These are phyloP conservation scores for Boletus rubroflammeus DNA, from an alignment of 768 basidiomycete species.

Conservation along the genomic window DNA sequence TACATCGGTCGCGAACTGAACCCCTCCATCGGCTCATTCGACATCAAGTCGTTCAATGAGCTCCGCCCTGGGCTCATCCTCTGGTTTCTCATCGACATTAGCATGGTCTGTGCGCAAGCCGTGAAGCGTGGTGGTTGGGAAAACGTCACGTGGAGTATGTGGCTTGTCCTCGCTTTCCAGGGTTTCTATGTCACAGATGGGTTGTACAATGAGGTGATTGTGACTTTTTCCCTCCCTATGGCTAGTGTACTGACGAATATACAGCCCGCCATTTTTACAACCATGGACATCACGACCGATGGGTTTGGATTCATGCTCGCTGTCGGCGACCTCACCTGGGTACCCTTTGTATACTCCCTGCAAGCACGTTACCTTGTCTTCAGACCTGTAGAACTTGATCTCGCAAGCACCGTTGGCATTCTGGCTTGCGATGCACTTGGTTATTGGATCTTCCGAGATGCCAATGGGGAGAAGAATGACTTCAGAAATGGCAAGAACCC, in stretches of 20 bases:
- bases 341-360: slow-evolving; percentile 90
- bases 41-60: slow-evolving; percentile 58
- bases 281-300: slow-evolving; percentile 97
- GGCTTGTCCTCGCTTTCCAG: slow-evolving; percentile 84
- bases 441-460: slow-evolving; percentile 85
- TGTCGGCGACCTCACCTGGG: slow-evolving; percentile 89
- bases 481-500: slow-evolving; percentile 93
- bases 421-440: slow-evolving; percentile 65
- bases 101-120: slow-evolving; percentile 89
- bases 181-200: slow-evolving; percentile 81
- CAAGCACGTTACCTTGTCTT: slow-evolving; percentile 97
- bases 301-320: slow-evolving; percentile 99
- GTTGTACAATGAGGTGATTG: slow-evolving; percentile 83
- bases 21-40: slow-evolving; percentile 75
- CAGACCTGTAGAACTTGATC: slow-evolving; percentile 74
- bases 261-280: slow-evolving; percentile 84
- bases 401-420: slow-evolving; percentile 49
- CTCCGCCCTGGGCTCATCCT: slow-evolving; percentile 64
- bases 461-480: slow-evolving; percentile 94
- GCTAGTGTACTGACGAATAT: not conserved
- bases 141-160: slow-evolving; percentile 84
- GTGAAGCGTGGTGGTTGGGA: slow-evolving; percentile 63
- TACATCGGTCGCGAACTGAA: slow-evolving; percentile 95
- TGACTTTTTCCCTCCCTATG: not conserved
- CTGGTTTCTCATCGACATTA: slow-evolving; percentile 90